Evolutionary conservation across 768 basidiomycete species (phyloP).

Genomic region (Lactarius vividus): DNA sequence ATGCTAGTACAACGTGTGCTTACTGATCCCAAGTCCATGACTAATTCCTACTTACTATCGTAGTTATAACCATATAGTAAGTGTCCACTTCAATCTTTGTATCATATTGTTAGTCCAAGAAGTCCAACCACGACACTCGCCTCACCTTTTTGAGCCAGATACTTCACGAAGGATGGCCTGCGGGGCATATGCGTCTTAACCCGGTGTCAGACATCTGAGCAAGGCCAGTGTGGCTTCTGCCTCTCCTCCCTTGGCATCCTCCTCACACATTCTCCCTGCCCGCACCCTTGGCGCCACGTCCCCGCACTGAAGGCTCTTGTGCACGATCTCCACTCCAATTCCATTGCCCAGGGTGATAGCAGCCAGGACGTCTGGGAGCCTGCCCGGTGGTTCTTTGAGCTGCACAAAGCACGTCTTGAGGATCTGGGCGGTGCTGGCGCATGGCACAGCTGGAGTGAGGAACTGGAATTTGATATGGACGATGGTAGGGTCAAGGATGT

Average conservation of each 20-base stretch:
- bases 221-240: slow-evolving; percentile 75
- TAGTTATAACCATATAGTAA: too few relatives aligned
- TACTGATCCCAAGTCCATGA: too few relatives aligned
- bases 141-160: slow-evolving; percentile 43
- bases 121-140: too few relatives aligned
- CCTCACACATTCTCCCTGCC: slow-evolving; percentile 57
- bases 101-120: too few relatives aligned
- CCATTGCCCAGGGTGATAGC: slow-evolving; percentile 24
- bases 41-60: too few relatives aligned
- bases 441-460: slow-evolving; percentile 69
- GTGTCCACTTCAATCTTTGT: too few relatives aligned
- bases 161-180: too few relatives aligned
- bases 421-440: slow-evolving; percentile 56
- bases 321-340: slow-evolving; percentile 48
- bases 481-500: background rate
- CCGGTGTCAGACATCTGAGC: slow-evolving; percentile 61
- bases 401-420: too few relatives aligned
- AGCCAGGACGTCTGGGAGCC: slow-evolving; percentile 59
- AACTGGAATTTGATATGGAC: slow-evolving; percentile 46
- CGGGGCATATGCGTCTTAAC: slow-evolving; percentile 75
- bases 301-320: slow-evolving; percentile 60
- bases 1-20: too few relatives aligned
- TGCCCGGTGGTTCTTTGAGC: slow-evolving; percentile 59
- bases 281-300: slow-evolving; percentile 74
- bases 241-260: slow-evolving; percentile 77